Percentiles rank a stretch among this genome's conserved stretches.
Evolutionary conservation across 345 rosid genomes (phyloP).

Genomic region (Psidium friedrichsthalianum): DNA sequence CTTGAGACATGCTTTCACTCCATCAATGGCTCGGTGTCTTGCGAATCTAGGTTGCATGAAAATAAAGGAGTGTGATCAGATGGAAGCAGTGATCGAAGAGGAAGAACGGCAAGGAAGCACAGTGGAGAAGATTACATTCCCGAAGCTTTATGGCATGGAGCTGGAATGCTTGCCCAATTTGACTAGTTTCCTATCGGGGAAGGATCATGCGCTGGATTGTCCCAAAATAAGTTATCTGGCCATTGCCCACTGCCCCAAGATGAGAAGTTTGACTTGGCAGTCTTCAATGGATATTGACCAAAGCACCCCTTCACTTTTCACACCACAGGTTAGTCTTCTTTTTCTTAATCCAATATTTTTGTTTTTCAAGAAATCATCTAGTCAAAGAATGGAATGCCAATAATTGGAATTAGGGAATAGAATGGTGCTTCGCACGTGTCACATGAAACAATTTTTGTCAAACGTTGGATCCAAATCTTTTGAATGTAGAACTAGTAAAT

Average conservation of each 20-base stretch:
- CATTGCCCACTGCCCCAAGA: neutral
- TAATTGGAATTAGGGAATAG: too few species aligned
- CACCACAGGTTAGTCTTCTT: fast-evolving
- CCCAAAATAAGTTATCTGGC: fast-evolving
- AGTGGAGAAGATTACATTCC: neutral
- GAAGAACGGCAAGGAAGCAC: neutral
- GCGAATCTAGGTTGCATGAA: fast-evolving
- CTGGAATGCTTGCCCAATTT: neutral
- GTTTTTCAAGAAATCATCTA: too few species aligned
- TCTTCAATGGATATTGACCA: too few species aligned
- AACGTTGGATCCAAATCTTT: neutral
- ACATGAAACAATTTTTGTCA: too few species aligned
- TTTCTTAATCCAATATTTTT: neutral
- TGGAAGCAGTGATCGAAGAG: neutral
- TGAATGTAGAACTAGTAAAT: neutral
- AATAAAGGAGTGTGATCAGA: neutral
- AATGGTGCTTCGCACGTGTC: too few species aligned
- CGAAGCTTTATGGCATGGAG: too few species aligned
- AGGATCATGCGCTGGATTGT: neutral
- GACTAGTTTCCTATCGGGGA: neutral
- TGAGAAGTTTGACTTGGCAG: neutral
- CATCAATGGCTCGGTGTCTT: neutral
- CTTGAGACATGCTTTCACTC: neutral
- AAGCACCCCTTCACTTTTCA: neutral
- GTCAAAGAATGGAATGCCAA: too few species aligned